Conservation (phyloP, 2,329 filamentous ascomycete species). For the Exophiala alcalophila region DNA sequence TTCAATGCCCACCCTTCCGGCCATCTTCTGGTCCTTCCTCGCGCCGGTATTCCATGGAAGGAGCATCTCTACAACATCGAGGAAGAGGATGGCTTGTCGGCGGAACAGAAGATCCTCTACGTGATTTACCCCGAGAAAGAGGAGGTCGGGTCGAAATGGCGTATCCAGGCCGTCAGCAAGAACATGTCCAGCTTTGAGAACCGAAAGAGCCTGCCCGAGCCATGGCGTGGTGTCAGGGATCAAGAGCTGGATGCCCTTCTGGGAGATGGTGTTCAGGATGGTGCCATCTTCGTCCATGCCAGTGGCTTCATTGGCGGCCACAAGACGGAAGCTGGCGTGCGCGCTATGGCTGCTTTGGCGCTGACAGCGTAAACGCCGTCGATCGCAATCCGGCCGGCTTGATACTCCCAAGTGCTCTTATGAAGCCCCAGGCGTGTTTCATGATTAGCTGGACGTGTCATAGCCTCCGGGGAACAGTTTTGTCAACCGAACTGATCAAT, state of each 20-base stretch:
- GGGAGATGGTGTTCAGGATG: conserved; percentile 41
- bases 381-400: too few relatives aligned
- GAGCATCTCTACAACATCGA: conserved; percentile 92
- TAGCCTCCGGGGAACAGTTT: too few relatives aligned
- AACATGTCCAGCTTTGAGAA: conserved; percentile 84
- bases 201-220: conserved; percentile 83
- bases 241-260: conserved; percentile 68
- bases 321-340: conserved; percentile 81
- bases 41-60: conserved; percentile 82
- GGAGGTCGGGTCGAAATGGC: conserved; percentile 76
- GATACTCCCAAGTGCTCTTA: too few relatives aligned
- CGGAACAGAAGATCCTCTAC: conserved; percentile 66
- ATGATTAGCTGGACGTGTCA: too few relatives aligned
- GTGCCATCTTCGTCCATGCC: conserved; percentile 89
- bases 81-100: conserved; percentile 50
- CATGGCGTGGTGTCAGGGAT: conserved; percentile 89
- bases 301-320: conserved; percentile 96
- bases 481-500: too few relatives aligned
- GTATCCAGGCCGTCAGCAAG: conserved; percentile 86
- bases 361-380: conserved; percentile 33
- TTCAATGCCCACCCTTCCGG: conserved; percentile 67
- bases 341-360: conserved; percentile 67
- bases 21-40: conserved; percentile 76
- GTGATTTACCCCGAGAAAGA: conserved; percentile 87
- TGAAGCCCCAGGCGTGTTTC: too few relatives aligned